These are phyloP conservation scores for Aspergillus latus DNA, from an alignment of 2,329 filamentous ascomycete species.

Conservation along the genomic window DNA sequence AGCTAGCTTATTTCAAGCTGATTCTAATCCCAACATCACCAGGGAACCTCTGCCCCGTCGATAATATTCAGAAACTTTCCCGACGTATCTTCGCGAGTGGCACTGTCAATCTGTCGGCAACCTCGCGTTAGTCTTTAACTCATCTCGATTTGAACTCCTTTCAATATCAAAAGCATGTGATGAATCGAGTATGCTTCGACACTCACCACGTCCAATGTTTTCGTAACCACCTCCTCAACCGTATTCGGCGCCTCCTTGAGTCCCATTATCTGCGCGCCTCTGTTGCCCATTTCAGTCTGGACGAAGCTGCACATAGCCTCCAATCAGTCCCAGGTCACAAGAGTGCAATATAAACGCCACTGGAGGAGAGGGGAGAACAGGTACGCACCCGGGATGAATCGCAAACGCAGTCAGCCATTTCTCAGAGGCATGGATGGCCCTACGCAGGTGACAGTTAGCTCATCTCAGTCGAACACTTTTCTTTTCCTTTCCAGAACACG, in stretches of 20 bases:
- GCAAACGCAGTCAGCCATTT: slow-evolving; percentile 6
- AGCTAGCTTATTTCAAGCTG: no score
- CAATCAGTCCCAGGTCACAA: no score
- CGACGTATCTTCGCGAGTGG: slow-evolving; percentile 1
- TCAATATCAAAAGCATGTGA: no score
- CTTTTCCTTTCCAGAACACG: no score
- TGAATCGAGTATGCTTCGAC: background rate
- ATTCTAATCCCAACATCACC: background rate
- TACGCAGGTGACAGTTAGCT: background rate
- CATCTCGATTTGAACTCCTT: background rate
- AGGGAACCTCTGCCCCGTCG: slow-evolving; percentile 11
- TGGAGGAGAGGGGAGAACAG: background rate
- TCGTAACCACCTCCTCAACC: background rate
- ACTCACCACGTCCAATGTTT: slow-evolving; percentile 1
- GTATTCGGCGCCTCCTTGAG: slow-evolving; percentile 7
- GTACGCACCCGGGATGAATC: slow-evolving; percentile 10
- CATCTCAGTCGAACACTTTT: background rate
- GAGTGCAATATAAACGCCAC: no score
- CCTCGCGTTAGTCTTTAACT: background rate
- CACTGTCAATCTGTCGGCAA: background rate
- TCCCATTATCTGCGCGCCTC: background rate
- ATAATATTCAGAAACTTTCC: slow-evolving; percentile 9
- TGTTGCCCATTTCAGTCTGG: slow-evolving; percentile 10
- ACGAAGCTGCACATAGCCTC: background rate
- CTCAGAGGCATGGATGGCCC: slow-evolving; percentile 6